Conservation (phyloP, 768 basidiomycete species). For the Leccinum boreale region DNA sequence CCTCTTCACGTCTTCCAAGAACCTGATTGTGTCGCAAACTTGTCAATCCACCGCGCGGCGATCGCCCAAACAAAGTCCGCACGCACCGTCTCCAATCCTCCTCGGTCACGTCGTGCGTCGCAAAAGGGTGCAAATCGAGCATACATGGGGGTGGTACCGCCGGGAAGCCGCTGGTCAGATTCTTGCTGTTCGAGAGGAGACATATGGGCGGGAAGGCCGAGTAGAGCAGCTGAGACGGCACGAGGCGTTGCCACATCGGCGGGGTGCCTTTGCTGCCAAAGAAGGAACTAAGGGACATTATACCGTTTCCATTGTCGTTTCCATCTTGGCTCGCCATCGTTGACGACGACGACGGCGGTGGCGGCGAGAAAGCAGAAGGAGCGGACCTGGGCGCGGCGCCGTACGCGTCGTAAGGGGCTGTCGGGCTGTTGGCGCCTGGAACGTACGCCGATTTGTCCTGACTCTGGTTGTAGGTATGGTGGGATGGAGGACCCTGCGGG, state of each 20-base stretch:
- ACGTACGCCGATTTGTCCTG: background rate
- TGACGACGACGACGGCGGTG: no score
- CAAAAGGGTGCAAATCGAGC: conserved; percentile 46
- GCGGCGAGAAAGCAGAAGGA: background rate
- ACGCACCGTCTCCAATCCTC: conserved; percentile 47
- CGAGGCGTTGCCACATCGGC: conserved; percentile 24
- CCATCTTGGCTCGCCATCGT: no score
- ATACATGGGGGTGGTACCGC: conserved; percentile 38
- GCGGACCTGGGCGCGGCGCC: background rate
- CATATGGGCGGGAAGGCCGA: conserved; percentile 28
- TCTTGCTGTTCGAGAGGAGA: conserved; percentile 25
- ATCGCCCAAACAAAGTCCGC: no score
- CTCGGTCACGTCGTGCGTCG: conserved; percentile 46
- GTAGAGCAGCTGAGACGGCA: conserved; percentile 13
- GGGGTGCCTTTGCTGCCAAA: conserved; percentile 29
- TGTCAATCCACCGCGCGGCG: background rate
- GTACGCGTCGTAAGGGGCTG: no score
- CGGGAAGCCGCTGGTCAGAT: conserved; percentile 40
- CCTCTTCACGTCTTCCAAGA: conserved; percentile 36
- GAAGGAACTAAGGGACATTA: conserved; percentile 23
- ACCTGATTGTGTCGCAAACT: conserved; percentile 19
- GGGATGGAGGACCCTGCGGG: conserved; percentile 10
- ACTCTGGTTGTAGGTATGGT: conserved; percentile 1
- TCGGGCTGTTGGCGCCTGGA: background rate
- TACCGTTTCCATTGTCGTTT: background rate